Evolutionary conservation across 2,329 filamentous ascomycete species (phyloP), one percentile per base, ranked within the genome.

Genomic region (Cytospora leucostoma): DNA sequence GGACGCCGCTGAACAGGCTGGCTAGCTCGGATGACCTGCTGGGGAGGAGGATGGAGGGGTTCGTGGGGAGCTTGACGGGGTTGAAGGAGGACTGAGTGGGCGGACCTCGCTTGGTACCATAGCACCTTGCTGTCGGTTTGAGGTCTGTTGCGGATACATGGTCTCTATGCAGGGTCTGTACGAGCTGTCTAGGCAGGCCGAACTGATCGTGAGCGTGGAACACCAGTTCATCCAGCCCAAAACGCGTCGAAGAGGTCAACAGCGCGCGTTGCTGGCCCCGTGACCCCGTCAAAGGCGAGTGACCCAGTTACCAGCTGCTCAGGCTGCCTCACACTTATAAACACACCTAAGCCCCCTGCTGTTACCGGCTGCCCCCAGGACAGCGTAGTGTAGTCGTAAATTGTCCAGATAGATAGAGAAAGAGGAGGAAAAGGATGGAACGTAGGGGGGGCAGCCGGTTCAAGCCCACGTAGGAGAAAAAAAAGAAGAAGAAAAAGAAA

Each of bases 21-120:
- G 80, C 80, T 64, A 86, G 84, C 72, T 81, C 82, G 47, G 84
- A 86, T 63, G 84, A 87, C 68, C 68, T 87, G 68, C 75, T 87
- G 12, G 79, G 82, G 0, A 74, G 84, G 66, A 77, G 84, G 55
- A 87, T 87, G 84, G 79, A 86, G 63, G 84, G 84, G 1, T 75
- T 87, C 21, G 80, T 82, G 3, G 81, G 80, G 7, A 79, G 82
- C 0, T 70, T 87, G 70, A 83, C 82, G 32, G 81, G 83, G 60
- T 76, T 75, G 1, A 78, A 80, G 62, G 80, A 82, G 53, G 54
- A 66, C n/a, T 66, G 52, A 64, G 32, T 13, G 21, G 40, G 49
- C 38, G 38, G n/a, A 5, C 38, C 38, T n/a, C 37, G 12, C n/a
- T 21, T 17, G 4, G n/a, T n/a, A 19, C 1, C n/a, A 47, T 11